Evolutionary conservation across 495 filamentous ascomycete species (phyloP).

Genomic region (Penicillium longicatenatum): DNA sequence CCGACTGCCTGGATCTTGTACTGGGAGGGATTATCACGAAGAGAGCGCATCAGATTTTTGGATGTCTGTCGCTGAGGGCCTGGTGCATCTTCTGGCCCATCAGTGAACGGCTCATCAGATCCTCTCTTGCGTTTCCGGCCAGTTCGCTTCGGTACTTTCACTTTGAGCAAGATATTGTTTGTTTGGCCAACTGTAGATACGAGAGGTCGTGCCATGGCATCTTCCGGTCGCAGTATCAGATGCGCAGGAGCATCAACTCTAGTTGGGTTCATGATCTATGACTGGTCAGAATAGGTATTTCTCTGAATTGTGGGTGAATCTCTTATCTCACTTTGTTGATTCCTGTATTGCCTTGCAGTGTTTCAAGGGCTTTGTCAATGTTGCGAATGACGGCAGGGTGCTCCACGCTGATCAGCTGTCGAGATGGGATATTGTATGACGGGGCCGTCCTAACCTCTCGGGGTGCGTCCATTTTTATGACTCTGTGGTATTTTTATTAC

Average conservation of each 20-base stretch:
- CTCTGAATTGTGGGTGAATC: neutral
- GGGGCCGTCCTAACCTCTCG: constrained; percentile 44
- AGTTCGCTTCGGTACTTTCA: constrained; percentile 84
- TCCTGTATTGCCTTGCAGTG: constrained; percentile 67
- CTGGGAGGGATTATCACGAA: constrained; percentile 68
- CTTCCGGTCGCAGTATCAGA: constrained; percentile 72
- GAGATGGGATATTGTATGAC: constrained; percentile 60
- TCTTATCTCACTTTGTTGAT: constrained; percentile 61
- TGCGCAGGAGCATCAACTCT: constrained; percentile 45
- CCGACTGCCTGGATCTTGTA: constrained; percentile 75
- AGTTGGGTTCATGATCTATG: constrained; percentile 45
- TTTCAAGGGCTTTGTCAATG: constrained; percentile 77
- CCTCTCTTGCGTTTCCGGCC: constrained; percentile 82
- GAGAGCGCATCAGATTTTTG: constrained; percentile 57
- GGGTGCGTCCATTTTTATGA: constrained; percentile 21
- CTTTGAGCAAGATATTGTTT: constrained; percentile 80
- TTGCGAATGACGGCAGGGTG: constrained; percentile 85
- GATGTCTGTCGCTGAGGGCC: constrained; percentile 30
- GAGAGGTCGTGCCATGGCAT: constrained; percentile 73
- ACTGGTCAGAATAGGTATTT: constrained; percentile 12
- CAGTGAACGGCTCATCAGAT: constrained; percentile 62
- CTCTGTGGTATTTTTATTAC: neutral
- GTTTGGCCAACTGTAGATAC: constrained; percentile 68
- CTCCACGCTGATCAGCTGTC: constrained; percentile 74
- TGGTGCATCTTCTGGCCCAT: constrained; percentile 12